phyloP scores from a whole-genome alignment of 2,329 filamentous ascomycete species.

The Lachnellula hyalina region DNA sequence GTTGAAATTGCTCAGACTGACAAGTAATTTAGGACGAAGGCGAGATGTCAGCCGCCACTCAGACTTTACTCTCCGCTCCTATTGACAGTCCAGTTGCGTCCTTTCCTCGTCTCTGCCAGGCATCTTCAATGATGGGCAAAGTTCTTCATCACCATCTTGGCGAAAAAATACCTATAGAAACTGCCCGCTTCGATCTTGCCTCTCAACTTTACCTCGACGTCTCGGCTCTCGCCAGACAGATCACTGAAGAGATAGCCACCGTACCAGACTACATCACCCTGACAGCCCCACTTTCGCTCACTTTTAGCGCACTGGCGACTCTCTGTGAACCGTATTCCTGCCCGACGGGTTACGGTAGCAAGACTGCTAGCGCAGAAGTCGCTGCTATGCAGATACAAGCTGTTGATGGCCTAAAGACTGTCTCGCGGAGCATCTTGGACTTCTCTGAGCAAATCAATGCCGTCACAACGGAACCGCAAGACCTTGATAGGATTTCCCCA shows the following conservation, averaged over 20 bases:
- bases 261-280: constrained; percentile 23
- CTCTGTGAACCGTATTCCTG: constrained; percentile 37
- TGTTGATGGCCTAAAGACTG: constrained; percentile 31
- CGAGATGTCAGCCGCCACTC: constrained; percentile 28
- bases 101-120: constrained; percentile 46
- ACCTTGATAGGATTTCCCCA: constrained; percentile 31
- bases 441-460: constrained; percentile 27
- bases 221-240: constrained; percentile 19
- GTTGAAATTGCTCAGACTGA: constrained; percentile 1
- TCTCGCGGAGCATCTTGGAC: constrained; percentile 27
- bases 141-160: constrained; percentile 31
- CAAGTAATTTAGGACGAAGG: constrained; percentile 32
- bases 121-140: constrained; percentile 32
- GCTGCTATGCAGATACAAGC: constrained; percentile 32
- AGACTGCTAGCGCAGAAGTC: constrained; percentile 18
- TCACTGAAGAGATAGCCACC: constrained; percentile 23
- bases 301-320: constrained; percentile 28
- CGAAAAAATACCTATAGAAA: constrained; percentile 18
- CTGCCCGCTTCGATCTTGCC: constrained; percentile 18
- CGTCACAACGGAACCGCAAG: constrained; percentile 18
- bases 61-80: constrained; percentile 31
- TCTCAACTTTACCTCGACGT: constrained; percentile 25
- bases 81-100: constrained; percentile 41
- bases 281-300: constrained; percentile 25
- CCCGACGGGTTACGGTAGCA: constrained; percentile 10